A percentile compares a stretch with the other conserved stretches of the same genome.
Evolutionary conservation across 441 rosid genomes (phyloP).

Genomic region (Populus hybrid): DNA sequence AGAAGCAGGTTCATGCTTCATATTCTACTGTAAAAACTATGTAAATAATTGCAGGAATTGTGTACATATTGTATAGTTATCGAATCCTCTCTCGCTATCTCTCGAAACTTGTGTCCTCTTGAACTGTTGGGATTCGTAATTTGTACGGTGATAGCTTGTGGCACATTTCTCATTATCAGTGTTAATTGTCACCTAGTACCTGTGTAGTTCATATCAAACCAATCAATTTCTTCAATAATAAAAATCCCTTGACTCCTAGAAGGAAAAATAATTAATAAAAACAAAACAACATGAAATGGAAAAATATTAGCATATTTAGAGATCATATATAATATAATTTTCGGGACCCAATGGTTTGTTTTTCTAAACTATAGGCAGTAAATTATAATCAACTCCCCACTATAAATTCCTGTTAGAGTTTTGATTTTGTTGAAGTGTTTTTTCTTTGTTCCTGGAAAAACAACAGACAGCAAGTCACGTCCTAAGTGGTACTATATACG

Average conservation of each 20-base stretch:
- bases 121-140: not conserved
- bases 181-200: not conserved
- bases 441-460: not conserved
- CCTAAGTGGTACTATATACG: not conserved
- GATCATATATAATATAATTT: not conserved
- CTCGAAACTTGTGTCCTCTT: not conserved
- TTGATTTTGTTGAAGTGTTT: not conserved
- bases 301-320: not conserved
- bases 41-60: conserved; percentile 14
- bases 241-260: too few species aligned
- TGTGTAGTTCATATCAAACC: not conserved
- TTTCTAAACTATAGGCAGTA: not conserved
- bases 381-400: not conserved
- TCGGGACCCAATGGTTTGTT: not conserved
- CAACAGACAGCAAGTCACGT: not conserved
- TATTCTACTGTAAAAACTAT: conserved; percentile 20
- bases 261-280: too few species aligned
- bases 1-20: conserved; percentile 15
- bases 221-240: not conserved
- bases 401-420: not conserved
- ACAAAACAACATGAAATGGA: not conserved
- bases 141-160: not conserved
- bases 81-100: not conserved
- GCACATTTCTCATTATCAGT: not conserved
- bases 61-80: conserved; percentile 9